Evolutionary conservation across 179 eudicot species (phyloP), one percentile per base, ranked within the genome.

Genomic region (Sideroxylon spinosum): DNA sequence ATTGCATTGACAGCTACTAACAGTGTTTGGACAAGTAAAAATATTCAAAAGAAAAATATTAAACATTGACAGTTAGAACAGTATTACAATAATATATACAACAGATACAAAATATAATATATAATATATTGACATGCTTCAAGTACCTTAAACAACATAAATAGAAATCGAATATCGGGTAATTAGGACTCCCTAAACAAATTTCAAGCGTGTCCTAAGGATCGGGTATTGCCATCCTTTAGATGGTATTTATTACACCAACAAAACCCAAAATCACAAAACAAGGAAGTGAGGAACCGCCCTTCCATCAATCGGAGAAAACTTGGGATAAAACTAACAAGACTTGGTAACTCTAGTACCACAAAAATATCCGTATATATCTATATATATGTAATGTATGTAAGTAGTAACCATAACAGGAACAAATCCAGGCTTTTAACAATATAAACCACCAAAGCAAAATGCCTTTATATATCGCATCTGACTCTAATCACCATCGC

Each of bases 381-480:
- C 25, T 22, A 37, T 23, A 61, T 49, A 7, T 63, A 66, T 32
- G 37, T 32, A 32, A 32, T 32, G 37, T 32, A 32, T 32, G 37
- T 32, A 32, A 32, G 2, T 48, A 64, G 3, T 9, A 26, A 11
- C 9, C 26, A 73, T 10, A 55, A 55, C 65, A 6, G 56, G 48
- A 79, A 67, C 77, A 55, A 75, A n/a, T n/a, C n/a, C n/a, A n/a
- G n/a, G n/a, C n/a, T n/a, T n/a, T 68, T 52, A 71, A 7, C 62
- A 26, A 71, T 25, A 14, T 66, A 53, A 73, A 64, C 57, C 48
- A 72, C 67, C 73, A 28, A 29, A 65, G 75, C 71, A 78, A 78
- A 63, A 70, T 60, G 65, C 80, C 28, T 57, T 44, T 70, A 25
- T 25, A 71, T 73, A 32, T 32, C 37, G 37, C 71, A 28, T 64